Evolutionary conservation across 495 filamentous ascomycete genomes (phyloP), one percentile per base, ranked within the genome.

Genomic region (Penicillium silybi): DNA sequence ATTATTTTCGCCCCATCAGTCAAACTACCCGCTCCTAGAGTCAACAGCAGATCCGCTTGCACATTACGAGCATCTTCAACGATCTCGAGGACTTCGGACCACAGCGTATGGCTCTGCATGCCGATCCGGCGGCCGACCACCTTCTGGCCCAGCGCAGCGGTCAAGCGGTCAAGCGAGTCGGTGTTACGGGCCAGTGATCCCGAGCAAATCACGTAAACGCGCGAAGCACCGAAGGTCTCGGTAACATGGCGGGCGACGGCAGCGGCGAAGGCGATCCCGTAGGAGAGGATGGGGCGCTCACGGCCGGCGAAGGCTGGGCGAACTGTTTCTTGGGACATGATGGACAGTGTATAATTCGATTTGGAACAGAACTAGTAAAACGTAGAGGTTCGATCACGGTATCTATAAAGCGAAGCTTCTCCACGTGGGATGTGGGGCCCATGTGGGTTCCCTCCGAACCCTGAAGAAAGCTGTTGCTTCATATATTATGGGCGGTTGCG

Each of bases 1-100:
- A 81, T 66, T 4, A 86, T 71, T 63, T 85, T 86, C 2, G 81
- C 80, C 0, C 68, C 81, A 59, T 87, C 84, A 1, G 81, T 82
- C 54, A 86, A 57, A 29, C 76, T 81, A 0, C 83, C 83, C 13
- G 73, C 84, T 26, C 84, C 84, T 3, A 86, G 65, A 0, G 83
- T 86, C 29, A 87, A 57, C 34, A 86, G 61, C 23, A 77, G 58
- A 70, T 87, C 83, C 4, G 77, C 78, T 9, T 73, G 48, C 15
- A 66, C 67, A 16, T 59, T 58, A n/a, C 70, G 59, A 1, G 77
- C 66, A 7, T 85, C 80, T 4, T 71, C 58, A 10, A 72, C 61
- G 26, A 86, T 77, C 35, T 80, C 71, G 3, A 86, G 50, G 3
- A 85, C 69, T 47, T 85, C 84, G 18, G 78, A 77, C 75, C 73